phyloP scores from a whole-genome alignment of 805 yeast genomes.

The Jamesozyma lodderae region DNA sequence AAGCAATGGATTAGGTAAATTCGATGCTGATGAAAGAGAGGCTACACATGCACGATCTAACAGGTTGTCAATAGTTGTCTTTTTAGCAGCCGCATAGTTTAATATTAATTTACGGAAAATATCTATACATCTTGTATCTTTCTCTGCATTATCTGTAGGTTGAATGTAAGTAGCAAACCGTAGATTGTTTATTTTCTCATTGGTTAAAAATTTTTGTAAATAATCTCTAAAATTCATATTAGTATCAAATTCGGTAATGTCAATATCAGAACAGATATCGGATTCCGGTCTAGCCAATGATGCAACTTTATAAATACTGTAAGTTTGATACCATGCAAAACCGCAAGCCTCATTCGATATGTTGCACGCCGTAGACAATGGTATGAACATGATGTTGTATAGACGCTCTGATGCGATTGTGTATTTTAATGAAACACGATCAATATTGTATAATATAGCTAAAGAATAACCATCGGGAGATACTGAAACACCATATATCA shows the following conservation, averaged over 20 bases:
- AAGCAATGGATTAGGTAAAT: conserved; percentile 5
- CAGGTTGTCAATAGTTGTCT: conserved; percentile 13
- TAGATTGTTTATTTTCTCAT: conserved; percentile 12
- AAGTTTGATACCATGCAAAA: conserved; percentile 29
- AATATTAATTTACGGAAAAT: conserved; percentile 18
- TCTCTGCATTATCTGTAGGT: conserved; percentile 3
- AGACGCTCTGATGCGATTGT: conserved; percentile 23
- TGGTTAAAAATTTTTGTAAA: conserved; percentile 12
- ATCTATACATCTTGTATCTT: conserved; percentile 8
- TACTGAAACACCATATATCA: conserved; percentile 22
- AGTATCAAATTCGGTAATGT: conserved; percentile 6
- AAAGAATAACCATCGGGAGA: conserved; percentile 26
- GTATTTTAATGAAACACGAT: conserved; percentile 23
- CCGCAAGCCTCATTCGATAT: conserved; percentile 21
- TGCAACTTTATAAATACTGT: conserved; percentile 18
- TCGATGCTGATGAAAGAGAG: conserved; percentile 11
- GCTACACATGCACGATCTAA: conserved; percentile 23
- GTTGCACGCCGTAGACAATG: conserved; percentile 23
- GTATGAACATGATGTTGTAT: conserved; percentile 20
- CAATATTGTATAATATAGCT: conserved; percentile 23
- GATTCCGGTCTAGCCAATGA: conserved; percentile 11
- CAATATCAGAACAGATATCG: neutral
- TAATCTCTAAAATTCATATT: conserved; percentile 15
- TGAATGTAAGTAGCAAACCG: conserved; percentile 19
- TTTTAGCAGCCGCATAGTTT: conserved; percentile 18